Evolutionary conservation across 345 rosid species (phyloP).

Genomic region (Luvunga scandens): DNA sequence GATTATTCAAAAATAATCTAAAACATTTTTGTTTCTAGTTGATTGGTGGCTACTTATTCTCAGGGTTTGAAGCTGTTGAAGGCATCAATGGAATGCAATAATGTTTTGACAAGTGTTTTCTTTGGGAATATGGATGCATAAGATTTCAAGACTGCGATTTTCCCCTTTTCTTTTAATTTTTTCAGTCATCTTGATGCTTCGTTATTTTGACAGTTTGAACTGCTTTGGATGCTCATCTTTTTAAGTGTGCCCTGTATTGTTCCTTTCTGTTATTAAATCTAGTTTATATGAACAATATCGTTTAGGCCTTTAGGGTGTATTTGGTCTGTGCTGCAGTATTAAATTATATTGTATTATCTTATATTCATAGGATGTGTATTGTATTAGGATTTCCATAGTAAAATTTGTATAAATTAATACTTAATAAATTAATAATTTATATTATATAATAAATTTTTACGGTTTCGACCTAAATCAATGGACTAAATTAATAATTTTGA

Average conservation of each 20-base stretch:
- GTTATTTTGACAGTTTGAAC: neutral
- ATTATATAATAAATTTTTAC: too few species aligned
- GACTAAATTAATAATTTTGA: too few species aligned
- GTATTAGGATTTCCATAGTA: too few species aligned
- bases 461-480: too few species aligned
- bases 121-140: neutral
- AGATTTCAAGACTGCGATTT: neutral
- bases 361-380: too few species aligned
- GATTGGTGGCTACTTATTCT: neutral
- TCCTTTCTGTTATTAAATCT: neutral
- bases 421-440: too few species aligned
- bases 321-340: too few species aligned
- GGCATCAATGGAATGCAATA: constrained; percentile 3
- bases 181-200: neutral
- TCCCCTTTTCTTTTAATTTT: neutral
- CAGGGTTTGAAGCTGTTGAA: constrained; percentile 12
- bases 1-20: neutral
- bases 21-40: too few species aligned
- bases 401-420: too few species aligned
- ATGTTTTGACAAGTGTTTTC: neutral
- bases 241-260: neutral
- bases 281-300: neutral
- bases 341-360: too few species aligned
- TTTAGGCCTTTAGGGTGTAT: too few species aligned
- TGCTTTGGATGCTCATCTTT: neutral